These are phyloP conservation scores for Aspergillus vadensis DNA, from an alignment of 2,329 filamentous ascomycete species.

Conservation along the genomic window DNA sequence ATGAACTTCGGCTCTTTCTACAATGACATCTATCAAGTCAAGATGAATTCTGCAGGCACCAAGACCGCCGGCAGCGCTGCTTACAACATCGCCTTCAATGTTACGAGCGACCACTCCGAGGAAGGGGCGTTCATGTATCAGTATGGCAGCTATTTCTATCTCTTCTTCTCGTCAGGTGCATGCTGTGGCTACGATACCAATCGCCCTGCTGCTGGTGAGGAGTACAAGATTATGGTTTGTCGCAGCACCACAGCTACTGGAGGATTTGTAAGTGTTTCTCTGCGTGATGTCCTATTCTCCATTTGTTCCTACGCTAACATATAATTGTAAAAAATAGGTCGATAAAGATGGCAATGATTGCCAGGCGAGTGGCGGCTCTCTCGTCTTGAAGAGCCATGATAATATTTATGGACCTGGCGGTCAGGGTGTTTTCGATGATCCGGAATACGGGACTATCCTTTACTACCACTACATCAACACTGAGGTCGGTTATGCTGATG, in stretches of 20 bases:
- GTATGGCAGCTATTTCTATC: conserved; percentile 61
- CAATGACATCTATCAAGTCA: conserved; percentile 63
- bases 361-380: conserved; percentile 59
- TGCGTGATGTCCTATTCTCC: too few relatives aligned
- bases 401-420: conserved; percentile 67
- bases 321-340: conserved; percentile 28
- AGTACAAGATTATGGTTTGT: conserved; percentile 69
- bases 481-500: conserved; percentile 54
- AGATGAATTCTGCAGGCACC: conserved; percentile 44
- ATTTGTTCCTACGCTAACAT: too few relatives aligned
- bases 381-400: conserved; percentile 58
- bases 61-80: conserved; percentile 36
- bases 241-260: conserved; percentile 55
- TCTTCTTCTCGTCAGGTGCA: conserved; percentile 63
- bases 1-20: conserved; percentile 71
- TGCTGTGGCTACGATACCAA: conserved; percentile 61
- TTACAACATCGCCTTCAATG: conserved; percentile 58
- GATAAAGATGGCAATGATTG: conserved; percentile 59
- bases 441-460: conserved; percentile 54
- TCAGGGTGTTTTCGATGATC: conserved; percentile 47
- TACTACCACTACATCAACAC: conserved; percentile 67
- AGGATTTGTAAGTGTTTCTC: conserved; percentile 49
- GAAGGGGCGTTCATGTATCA: conserved; percentile 62
- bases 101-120: conserved; percentile 53
- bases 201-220: conserved; percentile 56